Conservation (phyloP, 108 stramenopile genomes). For the Pseudonitzschia multiseries region DNA sequence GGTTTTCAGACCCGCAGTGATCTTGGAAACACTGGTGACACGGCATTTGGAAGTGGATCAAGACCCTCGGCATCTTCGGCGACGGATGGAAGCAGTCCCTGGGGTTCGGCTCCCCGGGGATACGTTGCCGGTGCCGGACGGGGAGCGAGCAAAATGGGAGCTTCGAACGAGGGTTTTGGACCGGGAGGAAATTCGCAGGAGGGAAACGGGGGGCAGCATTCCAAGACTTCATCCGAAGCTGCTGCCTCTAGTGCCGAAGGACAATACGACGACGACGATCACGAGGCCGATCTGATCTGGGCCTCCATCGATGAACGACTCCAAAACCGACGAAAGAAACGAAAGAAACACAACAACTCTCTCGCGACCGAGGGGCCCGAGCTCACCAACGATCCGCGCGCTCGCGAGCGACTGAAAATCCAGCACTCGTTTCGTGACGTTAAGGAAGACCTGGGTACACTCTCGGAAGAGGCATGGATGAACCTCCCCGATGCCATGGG, state of each 20-base stretch:
- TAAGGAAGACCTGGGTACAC: slow-evolving; percentile 84
- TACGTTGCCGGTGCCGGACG: slow-evolving; percentile 88
- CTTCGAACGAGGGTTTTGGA: background rate
- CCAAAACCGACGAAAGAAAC: slow-evolving; percentile 63
- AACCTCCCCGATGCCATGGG: slow-evolving; percentile 93
- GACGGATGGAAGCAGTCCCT: slow-evolving; percentile 18
- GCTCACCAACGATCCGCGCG: slow-evolving; percentile 21
- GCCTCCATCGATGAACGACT: slow-evolving; percentile 95
- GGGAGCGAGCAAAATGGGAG: slow-evolving; percentile 42
- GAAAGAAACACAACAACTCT: background rate
- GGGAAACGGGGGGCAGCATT: background rate
- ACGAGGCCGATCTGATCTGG: slow-evolving; percentile 96
- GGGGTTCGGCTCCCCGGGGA: slow-evolving; percentile 77
- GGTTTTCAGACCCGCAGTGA: slow-evolving; percentile 97
- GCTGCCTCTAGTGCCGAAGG: slow-evolving; percentile 23
- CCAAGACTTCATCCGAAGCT: background rate
- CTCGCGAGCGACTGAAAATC: slow-evolving; percentile 56
- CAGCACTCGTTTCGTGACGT: slow-evolving; percentile 96
- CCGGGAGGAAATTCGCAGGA: background rate
- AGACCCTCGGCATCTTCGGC: background rate
- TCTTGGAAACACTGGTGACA: slow-evolving; percentile 69
- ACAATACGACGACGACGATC: slow-evolving; percentile 92
- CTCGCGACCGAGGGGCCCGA: slow-evolving; percentile 9
- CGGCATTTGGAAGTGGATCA: background rate
- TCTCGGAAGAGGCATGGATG: slow-evolving; percentile 94